Evolutionary conservation across 129 eudicot genomes (phyloP).

Genomic region (Oenanthe sinensis): DNA sequence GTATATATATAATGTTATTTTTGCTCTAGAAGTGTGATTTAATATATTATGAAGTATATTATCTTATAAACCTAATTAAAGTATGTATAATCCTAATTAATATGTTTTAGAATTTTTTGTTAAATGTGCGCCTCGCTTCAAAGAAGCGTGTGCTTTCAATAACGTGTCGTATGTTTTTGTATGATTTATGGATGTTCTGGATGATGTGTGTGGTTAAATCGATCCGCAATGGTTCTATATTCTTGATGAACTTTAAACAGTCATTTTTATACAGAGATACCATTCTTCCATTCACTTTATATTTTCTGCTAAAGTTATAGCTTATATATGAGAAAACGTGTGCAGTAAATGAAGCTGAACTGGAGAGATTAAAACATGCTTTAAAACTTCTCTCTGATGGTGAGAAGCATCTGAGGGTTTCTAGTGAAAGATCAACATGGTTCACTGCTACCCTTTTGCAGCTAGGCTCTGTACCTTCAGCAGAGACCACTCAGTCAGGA

Average conservation of each 20-base stretch:
- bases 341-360: constrained; percentile 67
- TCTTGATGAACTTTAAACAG: background rate
- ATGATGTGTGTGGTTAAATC: background rate
- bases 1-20: no score
- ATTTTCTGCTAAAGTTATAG: constrained; percentile 5
- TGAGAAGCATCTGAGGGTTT: constrained; percentile 84
- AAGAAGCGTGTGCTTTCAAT: no score
- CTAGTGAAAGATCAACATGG: constrained; percentile 90
- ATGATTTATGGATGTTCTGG: background rate
- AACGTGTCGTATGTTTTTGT: background rate
- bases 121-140: no score
- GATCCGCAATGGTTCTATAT: background rate
- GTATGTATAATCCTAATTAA: no score
- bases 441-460: constrained; percentile 91
- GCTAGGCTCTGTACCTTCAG: constrained; percentile 63
- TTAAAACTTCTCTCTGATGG: constrained; percentile 85
- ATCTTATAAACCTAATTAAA: no score
- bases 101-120: no score
- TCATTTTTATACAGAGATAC: background rate
- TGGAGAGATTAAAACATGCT: constrained; percentile 73
- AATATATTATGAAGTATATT: no score
- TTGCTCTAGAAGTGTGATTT: no score
- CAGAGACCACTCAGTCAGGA: constrained; percentile 61
- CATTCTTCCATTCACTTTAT: background rate
- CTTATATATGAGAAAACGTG: background rate